Percentiles rank a stretch among this genome's conserved stretches.
These are phyloP conservation scores for Entomortierella lignicola DNA, from an alignment of 192 early-diverging fungal species.

Conservation along the genomic window DNA sequence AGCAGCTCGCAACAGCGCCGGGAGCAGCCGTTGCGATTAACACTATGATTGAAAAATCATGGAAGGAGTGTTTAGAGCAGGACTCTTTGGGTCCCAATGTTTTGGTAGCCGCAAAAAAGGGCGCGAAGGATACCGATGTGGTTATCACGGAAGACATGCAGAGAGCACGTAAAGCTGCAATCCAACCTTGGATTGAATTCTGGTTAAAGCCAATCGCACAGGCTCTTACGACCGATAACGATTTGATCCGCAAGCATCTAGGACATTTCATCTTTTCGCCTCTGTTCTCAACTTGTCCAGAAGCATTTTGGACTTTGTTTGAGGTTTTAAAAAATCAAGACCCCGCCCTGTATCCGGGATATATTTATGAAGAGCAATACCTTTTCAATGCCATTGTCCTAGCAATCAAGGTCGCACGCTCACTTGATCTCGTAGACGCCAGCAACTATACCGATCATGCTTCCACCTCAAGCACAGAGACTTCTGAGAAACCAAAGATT, in stretches of 20 bases:
- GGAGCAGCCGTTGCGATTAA: constrained; percentile 55
- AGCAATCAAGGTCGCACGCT: constrained; percentile 64
- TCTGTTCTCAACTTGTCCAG: constrained; percentile 62
- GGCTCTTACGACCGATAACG: constrained; percentile 61
- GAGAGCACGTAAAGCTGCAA: constrained; percentile 27
- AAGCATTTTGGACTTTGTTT: constrained; percentile 60
- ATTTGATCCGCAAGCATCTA: constrained; percentile 66
- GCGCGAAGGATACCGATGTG: not conserved
- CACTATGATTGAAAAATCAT: constrained; percentile 40
- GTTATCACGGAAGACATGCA: not conserved
- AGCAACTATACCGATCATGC: constrained; percentile 39
- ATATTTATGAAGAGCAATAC: constrained; percentile 50
- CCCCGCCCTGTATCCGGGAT: constrained; percentile 11
- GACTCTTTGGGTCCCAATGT: constrained; percentile 22
- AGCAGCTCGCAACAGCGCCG: constrained; percentile 51
- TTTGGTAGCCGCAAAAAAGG: constrained; percentile 5
- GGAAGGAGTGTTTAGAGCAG: constrained; percentile 45
- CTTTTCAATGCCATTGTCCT: constrained; percentile 73
- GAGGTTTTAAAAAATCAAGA: constrained; percentile 46
- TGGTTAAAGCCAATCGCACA: constrained; percentile 69
- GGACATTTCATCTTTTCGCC: constrained; percentile 65
- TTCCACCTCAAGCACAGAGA: not conserved
- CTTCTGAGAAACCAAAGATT: constrained; percentile 40
- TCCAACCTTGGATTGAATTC: constrained; percentile 58
- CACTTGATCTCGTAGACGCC: constrained; percentile 67